Evolutionary conservation across 2,329 filamentous ascomycete species (phyloP), one percentile per base, ranked within the genome.

Genomic region (Rhexocercosporidium sp.): DNA sequence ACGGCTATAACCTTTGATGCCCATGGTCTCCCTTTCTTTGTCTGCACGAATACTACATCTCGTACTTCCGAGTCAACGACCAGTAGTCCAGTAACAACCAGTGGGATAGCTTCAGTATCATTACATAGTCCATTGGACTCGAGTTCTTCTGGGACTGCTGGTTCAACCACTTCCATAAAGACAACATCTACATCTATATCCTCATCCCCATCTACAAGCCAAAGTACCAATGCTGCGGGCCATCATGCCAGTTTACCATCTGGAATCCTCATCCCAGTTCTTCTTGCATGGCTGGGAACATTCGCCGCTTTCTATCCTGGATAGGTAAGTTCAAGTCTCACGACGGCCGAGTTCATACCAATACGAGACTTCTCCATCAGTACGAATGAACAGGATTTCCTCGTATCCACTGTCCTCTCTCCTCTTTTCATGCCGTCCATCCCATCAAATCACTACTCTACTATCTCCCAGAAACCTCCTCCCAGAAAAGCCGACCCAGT

Each of bases 271-370:
- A 22, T 46, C 39, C 18, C 60, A 20, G 34, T 67, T 20, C 12
- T 67, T 46, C 31, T 67, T 41, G 39, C 61, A 46, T 64, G 61
- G 66, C 37, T 67, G 57, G 66, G 61, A 27, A 29, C 34, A 16
- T 39, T 51, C 44, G 25, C 56, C 18, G 22, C 29, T n/a, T 66
- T 53, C 49, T n/a, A 59, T 39, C 8, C 27, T 22, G 46, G 56
- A 20, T 20, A 65, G 3, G 11, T n/a, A 65, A 3, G 11, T n/a
- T 20, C 2, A 18, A 46, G 9, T 12, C n/a, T 57, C 27, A 47
- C 27, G 20, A 41, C 5, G 12, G 20, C 27, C 27, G 27, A 29
- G 14, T 46, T 46, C 12, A 54, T 20, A n/a, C 31, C 31, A 18
- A 14, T 20, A 8, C 29, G 20, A 20, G 25, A n/a, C n/a, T 37